A percentile compares a stretch with the other conserved stretches of the same genome.
phyloP scores from a whole-genome alignment of 2,329 filamentous ascomycete species.

The Aspergillus intermedius region DNA sequence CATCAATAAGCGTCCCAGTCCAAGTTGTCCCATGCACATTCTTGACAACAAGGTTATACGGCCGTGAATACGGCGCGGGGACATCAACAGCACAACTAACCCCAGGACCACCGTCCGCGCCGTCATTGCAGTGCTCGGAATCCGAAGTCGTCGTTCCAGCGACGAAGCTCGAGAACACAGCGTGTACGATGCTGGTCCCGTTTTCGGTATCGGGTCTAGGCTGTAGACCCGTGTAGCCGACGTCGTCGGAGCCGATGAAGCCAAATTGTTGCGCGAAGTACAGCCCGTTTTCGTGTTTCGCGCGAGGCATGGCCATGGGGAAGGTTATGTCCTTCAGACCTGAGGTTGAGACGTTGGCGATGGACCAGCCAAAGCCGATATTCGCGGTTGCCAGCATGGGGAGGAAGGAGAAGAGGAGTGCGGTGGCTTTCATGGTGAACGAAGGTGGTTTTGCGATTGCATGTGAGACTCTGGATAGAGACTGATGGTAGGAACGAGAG shows the following conservation, averaged over 20 bases:
- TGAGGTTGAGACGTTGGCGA: conserved; percentile 3
- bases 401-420: conserved; percentile 2
- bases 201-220: conserved; percentile 11
- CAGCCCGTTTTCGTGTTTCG: conserved; percentile 16
- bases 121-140: conserved; percentile 16
- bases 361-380: conserved; percentile 11
- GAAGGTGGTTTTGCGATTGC: background rate
- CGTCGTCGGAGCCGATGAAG: conserved; percentile 14
- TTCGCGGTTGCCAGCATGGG: conserved; percentile 6
- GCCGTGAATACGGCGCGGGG: conserved; percentile 11
- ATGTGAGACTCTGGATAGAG: too few relatives aligned
- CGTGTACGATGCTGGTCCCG: conserved; percentile 20
- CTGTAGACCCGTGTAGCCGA: conserved; percentile 23
- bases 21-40: conserved; percentile 20
- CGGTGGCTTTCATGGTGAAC: background rate
- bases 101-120: conserved; percentile 23
- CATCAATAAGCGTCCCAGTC: conserved; percentile 22
- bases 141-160: conserved; percentile 16
- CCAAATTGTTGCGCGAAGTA: conserved; percentile 25
- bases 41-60: conserved; percentile 17
- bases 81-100: conserved; percentile 22
- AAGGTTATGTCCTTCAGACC: conserved; percentile 18
- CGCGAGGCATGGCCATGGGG: conserved; percentile 15
- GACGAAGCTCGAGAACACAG: conserved; percentile 27
- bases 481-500: too few relatives aligned